A percentile compares a stretch with the other conserved stretches of the same genome.
phyloP scores from a whole-genome alignment of 345 rosid species.

The Cardamine chenopodiifolia region DNA sequence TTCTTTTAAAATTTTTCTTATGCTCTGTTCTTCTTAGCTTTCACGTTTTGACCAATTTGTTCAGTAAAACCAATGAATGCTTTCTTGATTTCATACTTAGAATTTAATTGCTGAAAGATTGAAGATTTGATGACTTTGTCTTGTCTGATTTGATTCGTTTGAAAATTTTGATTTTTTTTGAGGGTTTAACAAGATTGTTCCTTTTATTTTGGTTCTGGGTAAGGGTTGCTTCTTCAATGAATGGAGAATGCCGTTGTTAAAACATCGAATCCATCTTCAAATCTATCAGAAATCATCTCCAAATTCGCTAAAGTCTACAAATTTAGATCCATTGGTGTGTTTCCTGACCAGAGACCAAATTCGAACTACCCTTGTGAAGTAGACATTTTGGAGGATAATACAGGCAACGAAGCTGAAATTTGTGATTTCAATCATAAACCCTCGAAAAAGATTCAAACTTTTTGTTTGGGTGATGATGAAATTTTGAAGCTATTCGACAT shows the following conservation, averaged over 20 bases:
- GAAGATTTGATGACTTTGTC: not conserved
- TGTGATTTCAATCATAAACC: conserved; percentile 23
- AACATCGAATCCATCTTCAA: conserved; percentile 49
- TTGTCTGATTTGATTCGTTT: not conserved
- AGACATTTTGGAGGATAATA: conserved; percentile 29
- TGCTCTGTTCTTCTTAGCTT: conserved; percentile 13
- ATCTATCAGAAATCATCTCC: conserved; percentile 55
- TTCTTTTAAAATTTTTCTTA: too few relatives aligned
- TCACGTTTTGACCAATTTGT: not conserved
- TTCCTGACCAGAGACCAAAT: conserved; percentile 37
- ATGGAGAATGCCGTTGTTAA: conserved; percentile 53
- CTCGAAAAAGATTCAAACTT: conserved; percentile 28
- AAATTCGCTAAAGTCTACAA: conserved; percentile 63
- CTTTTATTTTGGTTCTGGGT: not conserved
- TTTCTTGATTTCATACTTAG: not conserved
- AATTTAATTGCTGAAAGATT: not conserved
- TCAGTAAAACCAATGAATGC: not conserved
- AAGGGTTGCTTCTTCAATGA: conserved; percentile 18
- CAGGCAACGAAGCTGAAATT: conserved; percentile 39
- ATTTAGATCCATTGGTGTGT: conserved; percentile 64
- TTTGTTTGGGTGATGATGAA: conserved; percentile 28
- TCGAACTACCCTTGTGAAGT: conserved; percentile 38
- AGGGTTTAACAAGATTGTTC: not conserved
- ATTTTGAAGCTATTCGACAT: conserved; percentile 53
- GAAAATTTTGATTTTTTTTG: not conserved